Conservation (phyloP, 2,329 filamentous ascomycete genomes). For the Fusarium drepaniforme region DNA sequence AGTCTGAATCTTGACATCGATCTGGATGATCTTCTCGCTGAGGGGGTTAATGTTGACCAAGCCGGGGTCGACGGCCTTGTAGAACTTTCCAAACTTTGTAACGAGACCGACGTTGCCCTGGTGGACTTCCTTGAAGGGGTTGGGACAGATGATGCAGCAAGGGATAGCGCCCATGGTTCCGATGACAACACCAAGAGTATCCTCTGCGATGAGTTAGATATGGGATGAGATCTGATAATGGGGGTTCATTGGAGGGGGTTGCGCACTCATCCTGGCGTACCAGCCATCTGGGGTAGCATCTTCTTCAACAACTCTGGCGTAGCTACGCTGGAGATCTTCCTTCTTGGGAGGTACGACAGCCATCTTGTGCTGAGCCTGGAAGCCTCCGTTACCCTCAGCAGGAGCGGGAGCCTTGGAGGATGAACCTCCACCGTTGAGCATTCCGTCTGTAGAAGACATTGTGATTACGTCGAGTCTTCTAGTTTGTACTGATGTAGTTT, state of each 20-base stretch:
- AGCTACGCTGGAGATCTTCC: conserved; percentile 87
- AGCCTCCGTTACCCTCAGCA: conserved; percentile 51
- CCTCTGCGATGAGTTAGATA: conserved; percentile 62
- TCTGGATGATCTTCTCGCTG: conserved; percentile 87
- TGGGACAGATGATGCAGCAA: conserved; percentile 92
- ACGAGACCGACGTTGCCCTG: conserved; percentile 97
- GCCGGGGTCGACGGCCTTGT: conserved; percentile 95
- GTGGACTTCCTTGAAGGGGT: conserved; percentile 92
- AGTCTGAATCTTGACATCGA: conserved; percentile 99
- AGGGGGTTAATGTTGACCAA: conserved; percentile 98
- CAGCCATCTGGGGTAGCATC: conserved; percentile 83
- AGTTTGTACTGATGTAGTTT: background rate
- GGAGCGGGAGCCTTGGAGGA: conserved; percentile 46
- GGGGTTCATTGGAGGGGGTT: background rate
- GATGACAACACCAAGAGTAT: conserved; percentile 78
- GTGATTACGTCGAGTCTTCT: background rate
- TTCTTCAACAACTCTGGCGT: conserved; percentile 73
- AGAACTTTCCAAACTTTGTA: conserved; percentile 95
- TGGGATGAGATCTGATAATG: background rate
- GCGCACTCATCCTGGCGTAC: conserved; percentile 89
- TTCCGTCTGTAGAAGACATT: conserved; percentile 36
- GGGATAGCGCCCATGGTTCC: conserved; percentile 89
- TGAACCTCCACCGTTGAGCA: conserved; percentile 45
- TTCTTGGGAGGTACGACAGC: conserved; percentile 82
- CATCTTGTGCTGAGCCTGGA: conserved; percentile 68